phyloP scores from a whole-genome alignment of 495 filamentous ascomycete genomes.

The Aspergillus homomorphus region DNA sequence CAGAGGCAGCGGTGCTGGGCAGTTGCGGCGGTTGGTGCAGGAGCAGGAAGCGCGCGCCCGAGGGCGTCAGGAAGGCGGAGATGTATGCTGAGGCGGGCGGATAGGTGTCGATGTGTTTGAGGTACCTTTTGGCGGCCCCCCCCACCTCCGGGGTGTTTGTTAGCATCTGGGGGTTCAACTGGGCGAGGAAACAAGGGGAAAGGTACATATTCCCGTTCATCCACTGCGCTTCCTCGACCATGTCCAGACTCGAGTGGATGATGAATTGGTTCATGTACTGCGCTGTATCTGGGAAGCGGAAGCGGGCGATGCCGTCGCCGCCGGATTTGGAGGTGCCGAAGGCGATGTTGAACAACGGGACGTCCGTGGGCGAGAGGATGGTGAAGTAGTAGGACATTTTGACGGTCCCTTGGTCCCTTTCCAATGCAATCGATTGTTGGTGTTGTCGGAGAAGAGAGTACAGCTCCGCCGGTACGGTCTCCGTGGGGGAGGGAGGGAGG shows the following conservation, averaged over 20 bases:
- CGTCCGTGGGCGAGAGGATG: constrained; percentile 90
- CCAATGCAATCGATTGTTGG: not conserved
- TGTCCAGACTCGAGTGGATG: constrained; percentile 85
- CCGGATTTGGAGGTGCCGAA: constrained; percentile 94
- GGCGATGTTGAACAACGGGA: constrained; percentile 90
- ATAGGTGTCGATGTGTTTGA: constrained; percentile 92
- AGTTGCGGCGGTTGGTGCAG: constrained; percentile 70
- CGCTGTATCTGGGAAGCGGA: constrained; percentile 74
- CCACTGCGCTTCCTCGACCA: constrained; percentile 96
- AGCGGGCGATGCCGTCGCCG: constrained; percentile 82
- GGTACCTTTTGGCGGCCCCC: constrained; percentile 73
- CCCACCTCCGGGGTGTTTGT: too few relatives aligned
- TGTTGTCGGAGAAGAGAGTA: not conserved
- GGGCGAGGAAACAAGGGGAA: not conserved
- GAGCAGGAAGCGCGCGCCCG: constrained; percentile 74
- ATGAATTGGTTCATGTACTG: constrained; percentile 97
- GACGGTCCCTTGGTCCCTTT: not conserved
- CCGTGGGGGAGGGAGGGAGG: not conserved
- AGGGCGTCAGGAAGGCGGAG: constrained; percentile 81
- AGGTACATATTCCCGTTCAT: constrained; percentile 69
- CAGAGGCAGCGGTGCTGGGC: constrained; percentile 23
- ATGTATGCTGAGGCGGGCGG: constrained; percentile 75
- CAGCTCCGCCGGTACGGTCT: not conserved
- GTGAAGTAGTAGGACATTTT: constrained; percentile 96
- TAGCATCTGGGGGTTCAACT: not conserved